Evolutionary conservation across 306 rosid species (phyloP), one percentile per base, ranked within the genome.

Genomic region (Sicyos baderoa): DNA sequence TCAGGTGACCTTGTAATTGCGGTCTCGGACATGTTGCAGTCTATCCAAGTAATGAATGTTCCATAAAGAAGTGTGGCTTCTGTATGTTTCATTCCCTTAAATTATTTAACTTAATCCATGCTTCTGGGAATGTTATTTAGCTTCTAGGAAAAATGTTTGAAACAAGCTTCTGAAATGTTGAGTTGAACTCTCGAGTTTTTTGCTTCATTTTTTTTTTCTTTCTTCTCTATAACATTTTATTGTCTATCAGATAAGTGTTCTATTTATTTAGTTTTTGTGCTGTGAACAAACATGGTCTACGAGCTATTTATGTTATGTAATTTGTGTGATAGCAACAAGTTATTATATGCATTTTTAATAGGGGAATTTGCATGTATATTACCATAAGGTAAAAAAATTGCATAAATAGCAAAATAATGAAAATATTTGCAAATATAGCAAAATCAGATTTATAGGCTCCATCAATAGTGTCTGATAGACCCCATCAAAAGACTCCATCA

Each of bases 1-100:
- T 88, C 99, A 52, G 99, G 97, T 27, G 99, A 94, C 84, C 99
- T 94, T 56, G 96, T 94, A 66, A 86, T 94, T 75, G 99, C 95
- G 68, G 99, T 94, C 77, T 94, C 97, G 13, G 99, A 94, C 80
- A 84, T 88, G 82, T 82, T 94, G 78, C 97, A 90, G 84, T 90
- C 96, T 64, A 85, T 94, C 72, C 99, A 90, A 82, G 99, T 90
- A 49, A 85, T 94, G 99, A 90, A 94, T 82, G 97, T 94, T 70
- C 99, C 97, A 13, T 86, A 44, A 82, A 16, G 0, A 67, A 9
- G 9, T 15, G 19, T 18, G 42, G 49, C 32, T 56, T 52, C 61
- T 6, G 9, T 32, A 16, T 48, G 51, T 17, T 70, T 5, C 59
- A 32, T 70, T 54, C 72, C 67, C 4, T 59, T 27, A 52, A 25